Conservation (phyloP, 148 eudicot genomes). For the Silene uniflora region DNA sequence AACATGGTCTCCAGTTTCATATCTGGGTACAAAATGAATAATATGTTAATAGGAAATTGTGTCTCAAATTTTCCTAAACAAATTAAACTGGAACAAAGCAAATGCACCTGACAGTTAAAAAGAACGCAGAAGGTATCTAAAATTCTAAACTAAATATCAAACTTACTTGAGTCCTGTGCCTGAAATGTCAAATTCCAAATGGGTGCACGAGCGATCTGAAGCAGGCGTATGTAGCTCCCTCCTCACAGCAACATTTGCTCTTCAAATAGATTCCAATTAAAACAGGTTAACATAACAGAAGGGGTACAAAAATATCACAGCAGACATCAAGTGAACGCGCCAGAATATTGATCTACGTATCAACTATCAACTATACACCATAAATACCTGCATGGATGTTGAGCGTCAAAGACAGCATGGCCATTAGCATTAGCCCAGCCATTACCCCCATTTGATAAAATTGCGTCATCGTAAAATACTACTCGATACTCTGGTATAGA, state of each 20-base stretch:
- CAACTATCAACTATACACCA: neutral
- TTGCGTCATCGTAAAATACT: conserved; percentile 39
- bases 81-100: neutral
- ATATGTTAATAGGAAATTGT: neutral
- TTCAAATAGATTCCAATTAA: conserved; percentile 24
- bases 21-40: conserved; percentile 36
- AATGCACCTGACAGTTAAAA: neutral
- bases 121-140: neutral
- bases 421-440: conserved; percentile 62
- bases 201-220: conserved; percentile 96
- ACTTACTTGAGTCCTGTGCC: conserved; percentile 83
- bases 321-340: neutral
- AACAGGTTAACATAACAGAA: conserved; percentile 14
- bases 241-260: conserved; percentile 78
- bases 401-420: conserved; percentile 12
- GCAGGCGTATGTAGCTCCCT: conserved; percentile 80
- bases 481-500: conserved; percentile 81
- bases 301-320: neutral
- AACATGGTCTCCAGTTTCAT: conserved; percentile 98
- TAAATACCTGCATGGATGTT: conserved; percentile 15
- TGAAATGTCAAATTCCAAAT: conserved; percentile 82
- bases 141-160: conserved; percentile 5
- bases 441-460: conserved; percentile 34
- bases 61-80: neutral
- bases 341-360: neutral